Conservation (phyloP, 1,284 basidiomycete species). For the Puccinia hordei region DNA sequence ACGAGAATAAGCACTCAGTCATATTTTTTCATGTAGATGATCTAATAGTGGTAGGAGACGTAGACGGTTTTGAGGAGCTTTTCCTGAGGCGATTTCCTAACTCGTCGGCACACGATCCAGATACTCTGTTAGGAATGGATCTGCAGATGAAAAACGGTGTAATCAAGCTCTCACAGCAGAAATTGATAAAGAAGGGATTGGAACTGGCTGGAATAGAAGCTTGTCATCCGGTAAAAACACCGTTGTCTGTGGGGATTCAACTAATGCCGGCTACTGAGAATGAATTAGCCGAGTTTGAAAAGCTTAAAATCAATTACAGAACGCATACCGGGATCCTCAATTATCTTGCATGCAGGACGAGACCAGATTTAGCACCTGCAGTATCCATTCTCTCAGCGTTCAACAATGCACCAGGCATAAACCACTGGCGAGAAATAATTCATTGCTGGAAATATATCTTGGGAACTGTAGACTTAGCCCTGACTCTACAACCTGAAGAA, state of each 20-base stretch:
- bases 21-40: slow-evolving; percentile 18
- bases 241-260: background rate
- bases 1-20: background rate
- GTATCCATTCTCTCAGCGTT: background rate
- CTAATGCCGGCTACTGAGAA: background rate
- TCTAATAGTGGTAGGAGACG: background rate
- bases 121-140: slow-evolving; percentile 7
- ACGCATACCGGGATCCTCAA: background rate
- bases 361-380: background rate
- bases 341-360: background rate
- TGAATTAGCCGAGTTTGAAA: background rate
- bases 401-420: background rate
- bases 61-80: background rate
- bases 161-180: background rate
- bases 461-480: background rate
- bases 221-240: slow-evolving; percentile 1
- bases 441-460: background rate
- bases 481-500: too few species aligned
- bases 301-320: slow-evolving; percentile 14
- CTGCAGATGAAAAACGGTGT: background rate
- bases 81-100: background rate
- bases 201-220: background rate
- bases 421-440: background rate
- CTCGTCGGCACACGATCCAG: background rate
- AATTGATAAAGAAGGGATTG: background rate